A percentile compares a stretch with the other conserved stretches of the same genome.
Conservation (phyloP, 345 rosid genomes). For the Pelargonium nanum region DNA sequence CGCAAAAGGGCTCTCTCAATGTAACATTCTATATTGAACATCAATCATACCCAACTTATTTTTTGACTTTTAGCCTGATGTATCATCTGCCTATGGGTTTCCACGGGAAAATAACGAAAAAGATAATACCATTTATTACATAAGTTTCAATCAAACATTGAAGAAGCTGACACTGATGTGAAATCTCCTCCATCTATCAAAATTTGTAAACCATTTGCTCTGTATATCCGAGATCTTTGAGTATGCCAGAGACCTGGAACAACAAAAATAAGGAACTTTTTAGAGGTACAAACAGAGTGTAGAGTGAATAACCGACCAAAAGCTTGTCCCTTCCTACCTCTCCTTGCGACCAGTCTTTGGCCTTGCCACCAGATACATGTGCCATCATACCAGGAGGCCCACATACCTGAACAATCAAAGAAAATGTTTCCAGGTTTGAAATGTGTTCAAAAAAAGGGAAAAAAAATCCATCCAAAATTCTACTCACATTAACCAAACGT, state of each 20-base stretch:
- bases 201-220: slow-evolving; percentile 95
- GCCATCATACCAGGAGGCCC: slow-evolving; percentile 98
- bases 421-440: no score
- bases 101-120: no score
- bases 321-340: slow-evolving; percentile 42
- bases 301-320: not conserved
- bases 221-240: slow-evolving; percentile 73
- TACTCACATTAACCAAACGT: no score
- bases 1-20: no score
- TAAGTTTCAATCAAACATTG: not conserved
- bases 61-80: no score
- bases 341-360: slow-evolving; percentile 80
- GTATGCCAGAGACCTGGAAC: slow-evolving; percentile 69
- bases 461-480: no score
- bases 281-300: not conserved
- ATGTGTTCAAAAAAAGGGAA: no score
- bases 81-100: no score
- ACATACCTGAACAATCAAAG: slow-evolving; percentile 68
- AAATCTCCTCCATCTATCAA: slow-evolving; percentile 20
- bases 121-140: not conserved
- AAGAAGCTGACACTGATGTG: no score
- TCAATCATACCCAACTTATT: no score
- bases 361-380: slow-evolving; percentile 83
- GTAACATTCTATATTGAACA: no score
- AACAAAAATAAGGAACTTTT: not conserved